Conservation (phyloP, 306 rosid species). For the Fagus crenata region DNA sequence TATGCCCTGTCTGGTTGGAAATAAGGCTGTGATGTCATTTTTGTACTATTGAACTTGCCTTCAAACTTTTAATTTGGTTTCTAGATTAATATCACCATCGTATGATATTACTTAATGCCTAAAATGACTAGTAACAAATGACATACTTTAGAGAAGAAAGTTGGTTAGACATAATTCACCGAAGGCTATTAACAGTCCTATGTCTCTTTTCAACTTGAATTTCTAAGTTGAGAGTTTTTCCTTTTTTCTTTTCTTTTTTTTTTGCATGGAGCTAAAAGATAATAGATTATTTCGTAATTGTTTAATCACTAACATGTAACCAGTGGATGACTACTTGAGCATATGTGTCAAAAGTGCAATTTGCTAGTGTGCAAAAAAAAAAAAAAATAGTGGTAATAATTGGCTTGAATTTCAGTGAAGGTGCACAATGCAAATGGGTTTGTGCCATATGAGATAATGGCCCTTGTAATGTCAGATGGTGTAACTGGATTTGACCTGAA, state of each 20-base stretch:
- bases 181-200: background rate
- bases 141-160: background rate
- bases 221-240: background rate
- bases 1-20: background rate
- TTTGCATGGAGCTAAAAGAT: background rate
- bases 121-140: background rate
- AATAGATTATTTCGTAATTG: background rate
- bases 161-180: background rate
- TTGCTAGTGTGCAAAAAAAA: background rate
- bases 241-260: background rate
- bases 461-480: too few relatives aligned
- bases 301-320: background rate
- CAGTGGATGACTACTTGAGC: background rate
- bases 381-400: too few relatives aligned
- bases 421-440: too few relatives aligned
- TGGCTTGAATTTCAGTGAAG: too few relatives aligned
- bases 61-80: background rate
- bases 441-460: too few relatives aligned
- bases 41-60: background rate
- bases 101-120: background rate
- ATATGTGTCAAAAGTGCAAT: background rate
- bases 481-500: too few relatives aligned
- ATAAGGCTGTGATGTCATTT: constrained; percentile 1
- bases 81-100: background rate
- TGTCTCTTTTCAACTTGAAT: background rate